Conservation (phyloP, 495 filamentous ascomycete species). For the Aspergillus affinis region DNA sequence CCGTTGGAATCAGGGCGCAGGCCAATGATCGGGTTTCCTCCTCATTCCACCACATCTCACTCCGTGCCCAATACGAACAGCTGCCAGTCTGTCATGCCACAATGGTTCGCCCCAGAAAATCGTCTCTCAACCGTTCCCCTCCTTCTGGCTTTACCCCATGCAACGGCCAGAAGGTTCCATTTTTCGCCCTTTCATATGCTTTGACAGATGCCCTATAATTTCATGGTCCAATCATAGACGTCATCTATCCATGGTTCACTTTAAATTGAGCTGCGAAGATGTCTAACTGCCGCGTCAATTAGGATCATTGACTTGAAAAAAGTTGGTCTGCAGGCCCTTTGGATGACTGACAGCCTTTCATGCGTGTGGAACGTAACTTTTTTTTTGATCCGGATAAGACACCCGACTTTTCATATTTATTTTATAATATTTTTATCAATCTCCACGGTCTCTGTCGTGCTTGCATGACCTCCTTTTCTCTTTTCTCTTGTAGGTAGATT, state of each 20-base stretch:
- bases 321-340: slow-evolving; percentile 11
- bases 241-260: slow-evolving; percentile 10
- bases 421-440: neutral
- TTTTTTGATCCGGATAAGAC: slow-evolving; percentile 10
- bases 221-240: slow-evolving; percentile 16
- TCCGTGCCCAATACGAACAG: slow-evolving; percentile 7
- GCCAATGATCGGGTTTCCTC: slow-evolving; percentile 2
- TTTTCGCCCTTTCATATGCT: slow-evolving; percentile 7
- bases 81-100: neutral
- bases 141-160: neutral
- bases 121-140: neutral
- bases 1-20: neutral
- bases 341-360: slow-evolving; percentile 4
- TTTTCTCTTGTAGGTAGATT: slow-evolving; percentile 2
- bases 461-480: neutral
- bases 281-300: slow-evolving; percentile 19
- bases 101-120: neutral
- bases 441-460: neutral
- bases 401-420: neutral
- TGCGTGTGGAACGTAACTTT: neutral
- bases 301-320: slow-evolving; percentile 7
- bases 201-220: slow-evolving; percentile 2
- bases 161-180: slow-evolving; percentile 18
- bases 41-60: slow-evolving; percentile 3
- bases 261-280: slow-evolving; percentile 8